Conservation (phyloP, 768 basidiomycete genomes). For the Lactarius sp. region DNA sequence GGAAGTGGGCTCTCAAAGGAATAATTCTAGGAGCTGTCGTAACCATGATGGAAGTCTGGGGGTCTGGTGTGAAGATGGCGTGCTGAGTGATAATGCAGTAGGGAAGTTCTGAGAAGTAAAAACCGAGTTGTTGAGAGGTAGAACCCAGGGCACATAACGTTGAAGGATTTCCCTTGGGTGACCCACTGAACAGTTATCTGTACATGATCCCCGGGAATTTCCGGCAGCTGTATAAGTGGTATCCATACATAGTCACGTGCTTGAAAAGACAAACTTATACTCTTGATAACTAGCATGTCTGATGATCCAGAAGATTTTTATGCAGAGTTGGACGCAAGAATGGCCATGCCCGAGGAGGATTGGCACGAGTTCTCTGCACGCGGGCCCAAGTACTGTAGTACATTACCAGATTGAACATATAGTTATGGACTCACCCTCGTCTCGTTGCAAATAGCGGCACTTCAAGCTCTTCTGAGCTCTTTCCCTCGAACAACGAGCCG, state of each 20-base stretch:
- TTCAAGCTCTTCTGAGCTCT: neutral
- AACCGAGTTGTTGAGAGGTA: no score
- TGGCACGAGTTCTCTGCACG: neutral
- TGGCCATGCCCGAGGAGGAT: constrained; percentile 16
- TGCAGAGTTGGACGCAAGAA: constrained; percentile 23
- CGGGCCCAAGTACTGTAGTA: neutral
- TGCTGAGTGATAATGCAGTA: no score
- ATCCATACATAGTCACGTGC: constrained; percentile 8
- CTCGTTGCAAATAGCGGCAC: neutral
- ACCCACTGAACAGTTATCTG: no score
- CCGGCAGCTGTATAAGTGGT: neutral
- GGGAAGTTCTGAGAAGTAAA: no score
- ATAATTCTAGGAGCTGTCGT: no score
- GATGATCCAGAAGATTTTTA: constrained; percentile 21
- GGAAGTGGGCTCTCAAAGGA: no score
- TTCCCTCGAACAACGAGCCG: neutral
- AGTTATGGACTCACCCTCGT: neutral
- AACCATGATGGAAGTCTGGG: no score
- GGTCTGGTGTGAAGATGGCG: no score
- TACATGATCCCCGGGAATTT: neutral
- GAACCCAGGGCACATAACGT: no score
- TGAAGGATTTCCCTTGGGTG: no score
- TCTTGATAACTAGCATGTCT: neutral
- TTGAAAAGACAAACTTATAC: neutral
- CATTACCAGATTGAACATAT: neutral